Percentiles rank a stretch among this genome's conserved stretches.
Conservation (phyloP, 139 green algal genomes). For the Pleodorina starrii region DNA sequence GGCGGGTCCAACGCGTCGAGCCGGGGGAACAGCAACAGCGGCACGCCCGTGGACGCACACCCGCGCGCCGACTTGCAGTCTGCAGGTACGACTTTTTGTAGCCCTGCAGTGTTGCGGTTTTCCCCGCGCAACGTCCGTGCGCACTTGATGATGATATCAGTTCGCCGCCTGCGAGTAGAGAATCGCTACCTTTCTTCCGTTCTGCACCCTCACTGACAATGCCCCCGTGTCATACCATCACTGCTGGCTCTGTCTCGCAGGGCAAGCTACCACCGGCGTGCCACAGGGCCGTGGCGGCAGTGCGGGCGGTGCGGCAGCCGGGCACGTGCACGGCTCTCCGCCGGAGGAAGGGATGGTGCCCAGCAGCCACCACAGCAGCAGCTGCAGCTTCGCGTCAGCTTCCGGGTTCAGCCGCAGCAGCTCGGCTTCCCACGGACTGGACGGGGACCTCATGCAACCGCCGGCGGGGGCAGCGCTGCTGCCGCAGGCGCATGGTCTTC, state of each 20-base stretch:
- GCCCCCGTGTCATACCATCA: too few species aligned
- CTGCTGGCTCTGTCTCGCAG: too few species aligned
- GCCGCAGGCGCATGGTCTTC: neutral
- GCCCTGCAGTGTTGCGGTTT: too few species aligned
- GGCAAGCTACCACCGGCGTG: neutral
- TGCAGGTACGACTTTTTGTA: too few species aligned
- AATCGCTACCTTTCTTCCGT: too few species aligned
- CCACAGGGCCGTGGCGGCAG: neutral
- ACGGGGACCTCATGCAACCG: neutral
- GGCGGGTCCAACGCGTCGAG: slow-evolving; percentile 12
- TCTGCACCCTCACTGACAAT: too few species aligned
- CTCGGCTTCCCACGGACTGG: slow-evolving; percentile 27
- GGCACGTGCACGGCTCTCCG: neutral
- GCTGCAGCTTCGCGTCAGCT: slow-evolving; percentile 50
- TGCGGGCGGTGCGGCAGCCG: neutral
- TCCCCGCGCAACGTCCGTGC: too few species aligned
- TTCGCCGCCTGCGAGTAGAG: too few species aligned
- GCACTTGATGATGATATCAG: too few species aligned
- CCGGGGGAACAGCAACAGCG: slow-evolving; percentile 11
- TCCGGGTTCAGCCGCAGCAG: slow-evolving; percentile 47
- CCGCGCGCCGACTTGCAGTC: neutral
- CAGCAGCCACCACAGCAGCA: slow-evolving; percentile 37
- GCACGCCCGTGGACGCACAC: neutral
- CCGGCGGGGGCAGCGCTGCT: neutral
- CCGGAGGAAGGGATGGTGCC: slow-evolving; percentile 8